A percentile compares a stretch with the other conserved stretches of the same genome.
phyloP scores from a whole-genome alignment of 75 land plant genomes.

The Sequoiadendron giganteum region DNA sequence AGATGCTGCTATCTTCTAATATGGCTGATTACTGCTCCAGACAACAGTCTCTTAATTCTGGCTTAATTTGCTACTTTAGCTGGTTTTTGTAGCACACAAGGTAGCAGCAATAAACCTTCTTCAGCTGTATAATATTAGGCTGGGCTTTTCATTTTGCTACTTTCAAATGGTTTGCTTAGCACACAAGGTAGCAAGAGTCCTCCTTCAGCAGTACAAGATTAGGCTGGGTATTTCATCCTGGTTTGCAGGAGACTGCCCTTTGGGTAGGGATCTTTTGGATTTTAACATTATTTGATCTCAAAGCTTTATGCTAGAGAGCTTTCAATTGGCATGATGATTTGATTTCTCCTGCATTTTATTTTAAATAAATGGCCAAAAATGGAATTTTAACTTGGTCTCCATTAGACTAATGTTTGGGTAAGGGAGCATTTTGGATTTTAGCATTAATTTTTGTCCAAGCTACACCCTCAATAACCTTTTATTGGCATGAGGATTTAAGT shows the following conservation, averaged over 20 bases:
- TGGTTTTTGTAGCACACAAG: not conserved
- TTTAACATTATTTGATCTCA: too few relatives aligned
- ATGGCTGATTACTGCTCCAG: not conserved
- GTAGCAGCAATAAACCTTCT: not conserved
- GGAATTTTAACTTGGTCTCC: too few relatives aligned
- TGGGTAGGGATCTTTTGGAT: too few relatives aligned
- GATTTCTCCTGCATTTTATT: not conserved
- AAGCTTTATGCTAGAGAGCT: not conserved
- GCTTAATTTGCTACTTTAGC: not conserved
- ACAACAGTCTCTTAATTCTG: not conserved
- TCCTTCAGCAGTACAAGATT: not conserved
- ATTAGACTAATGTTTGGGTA: too few relatives aligned
- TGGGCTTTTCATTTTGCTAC: not conserved
- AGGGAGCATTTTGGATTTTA: too few relatives aligned
- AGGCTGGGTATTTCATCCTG: not conserved
- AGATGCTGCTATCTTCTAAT: not conserved
- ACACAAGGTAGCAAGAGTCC: not conserved
- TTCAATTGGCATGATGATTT: not conserved
- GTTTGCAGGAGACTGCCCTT: not conserved
- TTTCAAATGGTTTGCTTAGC: not conserved
- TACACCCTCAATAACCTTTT: too few relatives aligned
- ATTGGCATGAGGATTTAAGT: too few relatives aligned
- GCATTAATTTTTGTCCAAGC: too few relatives aligned
- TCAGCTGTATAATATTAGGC: not conserved
- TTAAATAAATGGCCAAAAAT: too few relatives aligned